phyloP scores from a whole-genome alignment of 805 yeast species.

The Tetrapisispora pingtungensis region DNA sequence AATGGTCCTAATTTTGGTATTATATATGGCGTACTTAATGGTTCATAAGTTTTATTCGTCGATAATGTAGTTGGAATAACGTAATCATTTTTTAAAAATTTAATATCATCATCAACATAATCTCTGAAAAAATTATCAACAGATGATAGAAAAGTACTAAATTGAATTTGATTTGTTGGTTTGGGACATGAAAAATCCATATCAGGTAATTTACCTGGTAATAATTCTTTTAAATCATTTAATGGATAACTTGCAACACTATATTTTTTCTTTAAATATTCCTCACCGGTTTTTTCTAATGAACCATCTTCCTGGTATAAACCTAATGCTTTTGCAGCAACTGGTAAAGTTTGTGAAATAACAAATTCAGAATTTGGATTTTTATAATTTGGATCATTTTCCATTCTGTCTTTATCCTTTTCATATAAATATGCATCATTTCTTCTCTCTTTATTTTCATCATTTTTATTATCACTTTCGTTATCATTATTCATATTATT shows the following conservation, averaged over 20 bases:
- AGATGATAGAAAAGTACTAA: constrained; percentile 73
- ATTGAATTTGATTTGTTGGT: constrained; percentile 85
- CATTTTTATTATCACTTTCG: not conserved
- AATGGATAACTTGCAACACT: constrained; percentile 90
- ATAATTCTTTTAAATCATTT: constrained; percentile 55
- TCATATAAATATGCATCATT: constrained; percentile 1
- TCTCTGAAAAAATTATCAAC: constrained; percentile 78
- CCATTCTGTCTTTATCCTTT: constrained; percentile 20
- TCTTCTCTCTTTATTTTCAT: not conserved
- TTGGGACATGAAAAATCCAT: constrained; percentile 76
- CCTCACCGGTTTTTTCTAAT: constrained; percentile 58
- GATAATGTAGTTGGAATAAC: constrained; percentile 42
- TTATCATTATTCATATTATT: not conserved
- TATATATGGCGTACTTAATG: constrained; percentile 58
- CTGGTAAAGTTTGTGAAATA: constrained; percentile 55
- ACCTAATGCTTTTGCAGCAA: constrained; percentile 54
- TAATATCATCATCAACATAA: constrained; percentile 71
- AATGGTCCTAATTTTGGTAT: constrained; percentile 81
- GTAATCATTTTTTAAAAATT: constrained; percentile 53
- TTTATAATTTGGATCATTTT: constrained; percentile 48
- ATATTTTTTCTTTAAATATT: constrained; percentile 61
- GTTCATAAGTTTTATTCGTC: constrained; percentile 42
- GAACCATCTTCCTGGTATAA: constrained; percentile 52
- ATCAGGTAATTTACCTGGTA: constrained; percentile 87
- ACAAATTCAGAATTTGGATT: constrained; percentile 75